Evolutionary conservation across 2,329 filamentous ascomycete species (phyloP).

Genomic region (Pyrenophora teres): DNA sequence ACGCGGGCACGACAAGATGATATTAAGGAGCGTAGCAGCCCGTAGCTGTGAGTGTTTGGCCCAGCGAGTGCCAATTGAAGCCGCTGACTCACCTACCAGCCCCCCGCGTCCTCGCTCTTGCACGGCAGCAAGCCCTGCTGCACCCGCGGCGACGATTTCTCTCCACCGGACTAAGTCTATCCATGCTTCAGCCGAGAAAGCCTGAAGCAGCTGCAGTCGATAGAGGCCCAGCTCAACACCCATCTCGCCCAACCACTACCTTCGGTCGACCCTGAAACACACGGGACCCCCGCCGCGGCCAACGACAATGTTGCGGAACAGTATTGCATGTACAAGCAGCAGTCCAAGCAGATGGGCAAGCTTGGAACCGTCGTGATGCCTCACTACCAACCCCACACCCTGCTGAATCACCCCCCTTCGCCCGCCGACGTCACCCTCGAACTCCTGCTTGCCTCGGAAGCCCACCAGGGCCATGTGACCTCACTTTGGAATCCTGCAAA

Average conservation of each 20-base stretch:
- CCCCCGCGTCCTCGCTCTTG: conserved; percentile 44
- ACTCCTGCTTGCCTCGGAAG: conserved; percentile 64
- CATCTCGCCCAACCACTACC: conserved; percentile 20
- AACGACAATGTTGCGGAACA: conserved; percentile 45
- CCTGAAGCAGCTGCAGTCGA: conserved; percentile 34
- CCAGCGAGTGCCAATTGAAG: neutral
- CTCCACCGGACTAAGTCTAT: conserved; percentile 40
- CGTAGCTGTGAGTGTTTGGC: conserved; percentile 42
- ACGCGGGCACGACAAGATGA: conserved; percentile 41
- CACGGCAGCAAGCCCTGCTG: conserved; percentile 2
- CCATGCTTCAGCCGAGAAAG: conserved; percentile 38
- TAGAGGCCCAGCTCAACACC: conserved; percentile 45
- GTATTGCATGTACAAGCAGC: conserved; percentile 51
- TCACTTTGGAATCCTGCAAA: conserved; percentile 95
- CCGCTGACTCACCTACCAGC: conserved; percentile 30
- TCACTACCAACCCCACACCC: conserved; percentile 67
- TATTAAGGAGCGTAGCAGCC: conserved; percentile 49
- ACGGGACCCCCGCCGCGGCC: conserved; percentile 16
- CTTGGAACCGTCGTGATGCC: conserved; percentile 50
- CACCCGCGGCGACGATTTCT: conserved; percentile 35
- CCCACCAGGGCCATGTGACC: conserved; percentile 79
- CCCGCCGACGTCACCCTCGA: conserved; percentile 86
- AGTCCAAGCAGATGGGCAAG: conserved; percentile 43
- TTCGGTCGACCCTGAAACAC: conserved; percentile 27
- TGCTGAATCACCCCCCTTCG: conserved; percentile 73